Percentiles rank a stretch among this genome's conserved stretches.
Conservation (phyloP, 108 stramenopile species). For the Cylindrotheca fusiformis region DNA sequence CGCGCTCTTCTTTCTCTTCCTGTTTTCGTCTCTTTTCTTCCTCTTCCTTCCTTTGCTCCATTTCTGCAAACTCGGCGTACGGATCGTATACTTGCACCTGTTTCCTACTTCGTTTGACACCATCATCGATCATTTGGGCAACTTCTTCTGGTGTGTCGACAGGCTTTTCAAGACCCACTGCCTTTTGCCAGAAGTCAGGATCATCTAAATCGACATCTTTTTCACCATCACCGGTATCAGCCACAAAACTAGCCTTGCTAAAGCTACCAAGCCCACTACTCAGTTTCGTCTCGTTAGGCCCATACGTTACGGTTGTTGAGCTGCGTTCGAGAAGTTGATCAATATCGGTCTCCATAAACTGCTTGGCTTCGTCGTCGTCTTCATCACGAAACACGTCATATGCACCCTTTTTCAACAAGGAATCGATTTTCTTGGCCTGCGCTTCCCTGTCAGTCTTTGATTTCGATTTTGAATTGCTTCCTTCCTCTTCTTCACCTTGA, state of each 20-base stretch:
- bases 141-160: conserved; percentile 68
- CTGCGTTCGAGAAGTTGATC: conserved; percentile 82
- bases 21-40: conserved; percentile 45
- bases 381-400: conserved; percentile 86
- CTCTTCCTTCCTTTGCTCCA: conserved; percentile 64
- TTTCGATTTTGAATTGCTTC: conserved; percentile 47
- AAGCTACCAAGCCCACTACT: conserved; percentile 80
- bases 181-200: conserved; percentile 91
- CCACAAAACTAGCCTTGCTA: conserved; percentile 90
- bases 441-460: conserved; percentile 60
- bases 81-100: conserved; percentile 82
- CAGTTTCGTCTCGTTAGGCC: conserved; percentile 43
- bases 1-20: conserved; percentile 76
- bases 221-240: conserved; percentile 75
- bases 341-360: conserved; percentile 89
- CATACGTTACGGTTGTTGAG: conserved; percentile 79
- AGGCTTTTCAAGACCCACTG: conserved; percentile 74
- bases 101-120: conserved; percentile 71
- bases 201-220: conserved; percentile 93
- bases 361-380: conserved; percentile 76
- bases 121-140: conserved; percentile 72
- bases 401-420: conserved; percentile 79
- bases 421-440: conserved; percentile 82
- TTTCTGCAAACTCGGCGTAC: conserved; percentile 55
- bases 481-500: conserved; percentile 42